phyloP scores from a whole-genome alignment of 1,139 yeast genomes.

The Zygosaccharomyces pseudobailii region DNA sequence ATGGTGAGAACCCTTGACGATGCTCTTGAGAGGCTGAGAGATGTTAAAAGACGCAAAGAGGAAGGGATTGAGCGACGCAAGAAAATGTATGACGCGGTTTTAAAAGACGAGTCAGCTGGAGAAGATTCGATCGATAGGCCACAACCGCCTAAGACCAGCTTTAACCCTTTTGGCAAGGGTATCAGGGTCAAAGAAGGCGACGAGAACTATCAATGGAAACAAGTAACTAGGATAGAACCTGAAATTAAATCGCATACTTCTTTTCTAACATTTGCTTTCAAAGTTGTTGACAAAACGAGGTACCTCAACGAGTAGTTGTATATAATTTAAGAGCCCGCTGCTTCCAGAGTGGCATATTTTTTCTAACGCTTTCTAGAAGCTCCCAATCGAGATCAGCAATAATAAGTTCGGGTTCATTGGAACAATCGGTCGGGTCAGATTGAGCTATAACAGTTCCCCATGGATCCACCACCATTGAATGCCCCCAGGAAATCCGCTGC shows the following conservation, averaged over 20 bases:
- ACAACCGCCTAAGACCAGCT: constrained; percentile 48
- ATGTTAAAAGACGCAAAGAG: constrained; percentile 68
- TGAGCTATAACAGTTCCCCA: constrained; percentile 80
- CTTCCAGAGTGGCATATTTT: constrained; percentile 66
- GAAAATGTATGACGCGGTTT: constrained; percentile 31
- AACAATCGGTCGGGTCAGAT: constrained; percentile 39
- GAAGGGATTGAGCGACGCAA: constrained; percentile 69
- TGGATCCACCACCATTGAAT: constrained; percentile 79
- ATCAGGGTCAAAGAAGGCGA: constrained; percentile 83
- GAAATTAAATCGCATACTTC: constrained; percentile 94
- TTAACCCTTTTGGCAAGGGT: constrained; percentile 84
- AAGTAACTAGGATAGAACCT: constrained; percentile 74
- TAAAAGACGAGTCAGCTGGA: constrained; percentile 26
- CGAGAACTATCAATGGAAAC: constrained; percentile 67
- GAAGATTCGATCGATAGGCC: constrained; percentile 28
- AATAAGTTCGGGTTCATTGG: constrained; percentile 50
- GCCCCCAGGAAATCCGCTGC: constrained; percentile 69
- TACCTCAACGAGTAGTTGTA: neutral
- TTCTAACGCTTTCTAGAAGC: constrained; percentile 46
- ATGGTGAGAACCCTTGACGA: constrained; percentile 81
- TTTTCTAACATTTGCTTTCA: constrained; percentile 82
- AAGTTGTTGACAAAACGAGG: constrained; percentile 25
- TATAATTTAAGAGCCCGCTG: constrained; percentile 65
- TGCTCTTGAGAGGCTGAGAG: constrained; percentile 74
- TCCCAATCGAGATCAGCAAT: constrained; percentile 66